These are phyloP conservation scores for Schizothecium vesticola DNA, from an alignment of 495 filamentous ascomycete species.

Conservation along the genomic window DNA sequence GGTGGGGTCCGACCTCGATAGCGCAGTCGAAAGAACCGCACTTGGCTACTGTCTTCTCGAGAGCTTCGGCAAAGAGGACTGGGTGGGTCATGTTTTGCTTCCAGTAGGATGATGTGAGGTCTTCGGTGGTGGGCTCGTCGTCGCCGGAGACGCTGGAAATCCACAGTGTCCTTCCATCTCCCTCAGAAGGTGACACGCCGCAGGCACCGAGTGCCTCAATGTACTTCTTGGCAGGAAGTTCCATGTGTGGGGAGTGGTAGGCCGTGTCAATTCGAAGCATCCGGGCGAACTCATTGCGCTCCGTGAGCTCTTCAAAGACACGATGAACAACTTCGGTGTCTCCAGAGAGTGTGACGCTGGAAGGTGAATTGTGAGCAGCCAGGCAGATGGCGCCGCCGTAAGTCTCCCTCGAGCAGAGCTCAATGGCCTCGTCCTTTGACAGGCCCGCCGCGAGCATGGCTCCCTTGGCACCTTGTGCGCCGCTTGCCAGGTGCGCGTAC, in stretches of 20 bases:
- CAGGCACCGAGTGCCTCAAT: constrained; percentile 25
- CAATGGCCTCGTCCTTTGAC: constrained; percentile 29
- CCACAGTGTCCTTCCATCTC: constrained; percentile 28
- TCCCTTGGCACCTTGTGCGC: constrained; percentile 26
- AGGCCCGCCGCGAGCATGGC: constrained; percentile 37
- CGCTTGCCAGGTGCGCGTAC: constrained; percentile 28
- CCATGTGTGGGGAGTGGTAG: constrained; percentile 62
- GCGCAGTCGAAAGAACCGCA: constrained; percentile 37
- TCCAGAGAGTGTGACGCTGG: constrained; percentile 39
- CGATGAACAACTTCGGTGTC: constrained; percentile 35
- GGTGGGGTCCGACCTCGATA: constrained; percentile 56
- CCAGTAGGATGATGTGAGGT: constrained; percentile 47
- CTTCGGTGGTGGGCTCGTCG: constrained; percentile 13
- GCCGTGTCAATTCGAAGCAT: constrained; percentile 47
- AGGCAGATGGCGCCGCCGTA: constrained; percentile 31
- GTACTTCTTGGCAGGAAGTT: constrained; percentile 36
- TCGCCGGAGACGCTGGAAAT: constrained; percentile 37
- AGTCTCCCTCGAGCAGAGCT: constrained; percentile 24
- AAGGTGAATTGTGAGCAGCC: constrained; percentile 38
- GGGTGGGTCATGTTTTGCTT: constrained; percentile 52
- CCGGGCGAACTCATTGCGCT: constrained; percentile 35
- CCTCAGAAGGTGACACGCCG: constrained; percentile 14
- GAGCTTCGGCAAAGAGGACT: constrained; percentile 53
- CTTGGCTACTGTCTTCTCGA: constrained; percentile 32
- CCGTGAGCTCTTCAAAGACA: constrained; percentile 27